These are phyloP conservation scores for Albizia julibrissin DNA, from an alignment of 306 rosid genomes.

Conservation along the genomic window DNA sequence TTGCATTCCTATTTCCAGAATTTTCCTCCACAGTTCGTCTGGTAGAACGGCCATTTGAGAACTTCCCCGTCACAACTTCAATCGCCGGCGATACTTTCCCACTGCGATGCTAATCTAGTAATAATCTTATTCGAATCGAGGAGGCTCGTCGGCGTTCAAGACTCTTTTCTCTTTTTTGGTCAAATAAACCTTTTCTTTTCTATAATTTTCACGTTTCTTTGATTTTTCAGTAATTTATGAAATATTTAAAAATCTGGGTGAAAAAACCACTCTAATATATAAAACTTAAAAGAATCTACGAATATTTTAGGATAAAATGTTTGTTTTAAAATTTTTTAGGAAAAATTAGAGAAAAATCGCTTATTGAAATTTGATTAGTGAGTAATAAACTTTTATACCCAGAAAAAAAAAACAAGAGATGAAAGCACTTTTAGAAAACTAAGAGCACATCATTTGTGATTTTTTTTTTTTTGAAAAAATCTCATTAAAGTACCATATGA, in stretches of 20 bases:
- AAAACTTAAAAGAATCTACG: too few relatives aligned
- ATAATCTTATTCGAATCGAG: neutral
- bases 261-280: too few relatives aligned
- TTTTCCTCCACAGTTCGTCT: conserved; percentile 67
- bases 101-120: neutral
- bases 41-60: conserved; percentile 51
- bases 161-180: too few relatives aligned
- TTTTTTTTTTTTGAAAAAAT: too few relatives aligned
- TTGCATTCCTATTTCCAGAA: conserved; percentile 61
- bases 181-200: neutral
- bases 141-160: neutral
- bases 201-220: neutral
- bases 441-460: neutral
- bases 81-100: neutral
- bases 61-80: neutral
- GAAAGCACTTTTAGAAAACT: neutral
- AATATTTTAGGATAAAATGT: neutral
- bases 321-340: too few relatives aligned
- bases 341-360: too few relatives aligned
- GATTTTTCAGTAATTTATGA: neutral
- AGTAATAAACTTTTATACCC: too few relatives aligned
- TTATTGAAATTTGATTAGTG: too few relatives aligned
- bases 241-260: neutral
- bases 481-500: too few relatives aligned
- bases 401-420: too few relatives aligned